phyloP scores from a whole-genome alignment of 2,329 filamentous ascomycete species.

The Alternaria arborescens region DNA sequence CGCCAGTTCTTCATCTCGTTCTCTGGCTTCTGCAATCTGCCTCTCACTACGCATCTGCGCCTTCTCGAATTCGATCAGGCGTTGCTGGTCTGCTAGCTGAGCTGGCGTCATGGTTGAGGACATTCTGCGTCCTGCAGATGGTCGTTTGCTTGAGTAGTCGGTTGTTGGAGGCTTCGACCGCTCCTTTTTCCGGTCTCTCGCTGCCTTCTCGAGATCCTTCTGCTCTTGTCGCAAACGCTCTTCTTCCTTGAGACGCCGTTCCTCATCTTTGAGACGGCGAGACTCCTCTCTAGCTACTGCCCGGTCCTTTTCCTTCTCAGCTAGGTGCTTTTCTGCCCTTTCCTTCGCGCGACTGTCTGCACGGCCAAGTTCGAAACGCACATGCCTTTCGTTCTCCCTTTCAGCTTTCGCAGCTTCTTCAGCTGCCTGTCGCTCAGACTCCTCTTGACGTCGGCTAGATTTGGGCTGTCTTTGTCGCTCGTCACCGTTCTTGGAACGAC shows the following conservation, averaged over 20 bases:
- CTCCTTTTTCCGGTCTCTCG: slow-evolving; percentile 28
- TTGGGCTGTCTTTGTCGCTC: slow-evolving; percentile 31
- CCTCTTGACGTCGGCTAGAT: slow-evolving; percentile 34
- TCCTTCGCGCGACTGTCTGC: slow-evolving; percentile 31
- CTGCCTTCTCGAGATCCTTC: slow-evolving; percentile 12
- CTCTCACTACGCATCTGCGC: slow-evolving; percentile 36
- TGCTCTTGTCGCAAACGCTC: slow-evolving; percentile 26
- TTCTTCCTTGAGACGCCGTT: slow-evolving; percentile 26
- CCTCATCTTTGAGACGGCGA: slow-evolving; percentile 26
- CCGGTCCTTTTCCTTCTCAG: slow-evolving; percentile 31
- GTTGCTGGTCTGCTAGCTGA: slow-evolving; percentile 25
- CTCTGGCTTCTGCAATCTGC: slow-evolving; percentile 31
- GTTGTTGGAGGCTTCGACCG: slow-evolving; percentile 28
- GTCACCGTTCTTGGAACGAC: slow-evolving; percentile 32
- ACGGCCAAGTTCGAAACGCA: slow-evolving; percentile 39
- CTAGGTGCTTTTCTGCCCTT: slow-evolving; percentile 29
- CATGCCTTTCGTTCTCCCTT: slow-evolving; percentile 37
- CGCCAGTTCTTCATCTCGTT: slow-evolving; percentile 35
- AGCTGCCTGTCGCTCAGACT: slow-evolving; percentile 29
- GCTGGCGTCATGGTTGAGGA: slow-evolving; percentile 28
- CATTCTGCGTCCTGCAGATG: slow-evolving; percentile 28
- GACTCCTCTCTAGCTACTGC: slow-evolving; percentile 28
- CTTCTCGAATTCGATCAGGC: slow-evolving; percentile 32
- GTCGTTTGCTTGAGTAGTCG: slow-evolving; percentile 24
- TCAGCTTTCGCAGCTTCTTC: slow-evolving; percentile 25